phyloP scores from a whole-genome alignment of 441 rosid genomes.

The Syzygium syzygioides region DNA sequence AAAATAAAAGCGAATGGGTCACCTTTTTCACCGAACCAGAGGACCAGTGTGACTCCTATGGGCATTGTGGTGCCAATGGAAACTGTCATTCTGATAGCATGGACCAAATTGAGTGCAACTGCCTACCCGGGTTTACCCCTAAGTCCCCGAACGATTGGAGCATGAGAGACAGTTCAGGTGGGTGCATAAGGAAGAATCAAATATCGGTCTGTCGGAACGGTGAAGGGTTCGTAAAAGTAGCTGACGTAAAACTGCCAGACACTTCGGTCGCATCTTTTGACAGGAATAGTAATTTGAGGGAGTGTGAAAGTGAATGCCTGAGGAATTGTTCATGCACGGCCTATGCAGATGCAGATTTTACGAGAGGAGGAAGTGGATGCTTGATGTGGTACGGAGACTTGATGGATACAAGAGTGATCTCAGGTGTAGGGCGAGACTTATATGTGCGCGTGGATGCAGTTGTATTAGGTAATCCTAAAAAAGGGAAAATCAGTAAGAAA shows the following conservation, averaged over 20 bases:
- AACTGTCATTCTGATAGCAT: constrained; percentile 36
- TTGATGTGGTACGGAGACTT: constrained; percentile 52
- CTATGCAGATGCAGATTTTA: constrained; percentile 41
- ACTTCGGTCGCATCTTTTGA: constrained; percentile 34
- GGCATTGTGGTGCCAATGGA: constrained; percentile 47
- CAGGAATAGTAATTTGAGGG: constrained; percentile 38
- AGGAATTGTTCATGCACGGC: constrained; percentile 61
- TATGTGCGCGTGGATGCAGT: constrained; percentile 41
- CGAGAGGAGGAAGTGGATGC: constrained; percentile 45
- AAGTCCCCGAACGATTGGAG: constrained; percentile 37
- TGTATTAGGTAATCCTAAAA: background rate
- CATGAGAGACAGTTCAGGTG: constrained; percentile 43
- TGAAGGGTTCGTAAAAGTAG: constrained; percentile 58
- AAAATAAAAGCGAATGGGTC: constrained; percentile 30
- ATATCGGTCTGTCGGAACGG: constrained; percentile 32
- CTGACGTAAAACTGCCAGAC: constrained; percentile 48
- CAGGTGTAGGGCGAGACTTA: constrained; percentile 40
- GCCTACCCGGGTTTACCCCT: constrained; percentile 67
- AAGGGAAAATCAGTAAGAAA: background rate
- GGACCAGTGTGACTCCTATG: constrained; percentile 50
- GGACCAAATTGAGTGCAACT: constrained; percentile 35
- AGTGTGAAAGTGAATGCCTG: constrained; percentile 40
- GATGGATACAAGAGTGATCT: constrained; percentile 40
- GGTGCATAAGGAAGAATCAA: constrained; percentile 35
- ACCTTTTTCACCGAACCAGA: constrained; percentile 36